These are phyloP conservation scores for Xylaria telfairii DNA, from an alignment of 495 filamentous ascomycete genomes.

Conservation along the genomic window DNA sequence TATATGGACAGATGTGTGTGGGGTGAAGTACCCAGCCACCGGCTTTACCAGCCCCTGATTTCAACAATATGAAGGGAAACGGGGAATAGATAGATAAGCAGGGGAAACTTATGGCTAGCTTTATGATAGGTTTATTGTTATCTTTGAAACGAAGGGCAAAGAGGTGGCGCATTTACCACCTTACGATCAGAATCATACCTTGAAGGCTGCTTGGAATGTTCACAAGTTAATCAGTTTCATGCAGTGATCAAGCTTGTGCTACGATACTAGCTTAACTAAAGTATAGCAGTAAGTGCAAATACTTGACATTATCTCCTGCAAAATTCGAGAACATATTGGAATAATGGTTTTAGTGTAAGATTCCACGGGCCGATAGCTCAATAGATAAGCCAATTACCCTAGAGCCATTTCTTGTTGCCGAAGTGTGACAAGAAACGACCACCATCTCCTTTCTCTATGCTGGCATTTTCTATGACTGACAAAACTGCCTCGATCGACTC, in stretches of 20 bases:
- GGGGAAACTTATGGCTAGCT: background rate
- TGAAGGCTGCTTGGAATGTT: background rate
- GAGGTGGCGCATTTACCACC: background rate
- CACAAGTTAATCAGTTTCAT: background rate
- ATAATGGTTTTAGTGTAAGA: background rate
- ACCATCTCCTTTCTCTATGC: slow-evolving; percentile 52
- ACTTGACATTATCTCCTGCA: background rate
- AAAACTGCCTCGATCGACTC: slow-evolving; percentile 47
- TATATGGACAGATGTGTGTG: too few relatives aligned
- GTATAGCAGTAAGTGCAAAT: background rate
- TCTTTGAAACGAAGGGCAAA: background rate
- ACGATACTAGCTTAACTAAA: background rate
- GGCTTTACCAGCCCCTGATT: too few relatives aligned
- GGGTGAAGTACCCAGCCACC: too few relatives aligned
- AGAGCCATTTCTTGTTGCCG: slow-evolving; percentile 56
- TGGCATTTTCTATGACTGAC: slow-evolving; percentile 49
- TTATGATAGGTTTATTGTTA: background rate
- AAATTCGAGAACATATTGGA: background rate
- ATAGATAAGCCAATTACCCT: background rate
- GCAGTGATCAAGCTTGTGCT: background rate
- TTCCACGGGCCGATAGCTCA: background rate
- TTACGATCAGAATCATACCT: background rate
- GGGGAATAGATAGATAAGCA: background rate
- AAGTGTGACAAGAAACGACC: slow-evolving; percentile 59
- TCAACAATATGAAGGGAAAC: too few relatives aligned